phyloP scores from a whole-genome alignment of 192 early-diverging fungal species.

The Backusella circina region DNA sequence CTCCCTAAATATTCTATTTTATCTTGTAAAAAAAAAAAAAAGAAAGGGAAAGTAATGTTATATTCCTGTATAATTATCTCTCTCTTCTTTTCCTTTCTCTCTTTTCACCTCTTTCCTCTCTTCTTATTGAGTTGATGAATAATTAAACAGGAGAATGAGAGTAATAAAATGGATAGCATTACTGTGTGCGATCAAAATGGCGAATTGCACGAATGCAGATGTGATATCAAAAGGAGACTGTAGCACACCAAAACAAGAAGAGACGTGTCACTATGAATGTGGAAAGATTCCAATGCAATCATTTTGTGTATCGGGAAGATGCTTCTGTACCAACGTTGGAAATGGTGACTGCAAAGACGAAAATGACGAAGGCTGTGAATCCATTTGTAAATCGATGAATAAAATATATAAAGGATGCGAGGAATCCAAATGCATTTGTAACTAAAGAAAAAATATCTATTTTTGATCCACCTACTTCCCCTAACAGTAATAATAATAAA shows the following conservation, averaged over 20 bases:
- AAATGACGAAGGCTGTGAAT: slow-evolving; percentile 6
- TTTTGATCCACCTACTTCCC: not conserved
- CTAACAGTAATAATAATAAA: not conserved
- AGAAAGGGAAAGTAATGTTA: not conserved
- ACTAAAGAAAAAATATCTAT: not conserved
- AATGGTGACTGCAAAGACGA: not conserved
- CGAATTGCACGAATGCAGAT: not conserved
- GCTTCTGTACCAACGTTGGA: slow-evolving; percentile 10
- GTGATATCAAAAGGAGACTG: slow-evolving; percentile 2
- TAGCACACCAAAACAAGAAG: not conserved
- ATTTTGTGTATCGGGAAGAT: not conserved
- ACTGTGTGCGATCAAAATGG: not conserved
- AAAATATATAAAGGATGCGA: not conserved
- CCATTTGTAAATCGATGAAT: slow-evolving; percentile 1
- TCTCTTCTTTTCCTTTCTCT: not conserved
- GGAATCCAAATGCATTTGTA: slow-evolving; percentile 1
- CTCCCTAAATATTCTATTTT: not conserved
- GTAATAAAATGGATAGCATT: not conserved
- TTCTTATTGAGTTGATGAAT: not conserved
- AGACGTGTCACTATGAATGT: not conserved
- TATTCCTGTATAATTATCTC: not conserved
- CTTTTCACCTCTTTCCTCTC: not conserved
- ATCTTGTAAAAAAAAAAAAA: not conserved
- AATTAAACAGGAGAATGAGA: not conserved
- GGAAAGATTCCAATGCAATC: not conserved